Percentiles rank a stretch among this genome's conserved stretches.
phyloP scores from a whole-genome alignment of 1,139 yeast genomes.

The Tardiomyces digboiensis region DNA sequence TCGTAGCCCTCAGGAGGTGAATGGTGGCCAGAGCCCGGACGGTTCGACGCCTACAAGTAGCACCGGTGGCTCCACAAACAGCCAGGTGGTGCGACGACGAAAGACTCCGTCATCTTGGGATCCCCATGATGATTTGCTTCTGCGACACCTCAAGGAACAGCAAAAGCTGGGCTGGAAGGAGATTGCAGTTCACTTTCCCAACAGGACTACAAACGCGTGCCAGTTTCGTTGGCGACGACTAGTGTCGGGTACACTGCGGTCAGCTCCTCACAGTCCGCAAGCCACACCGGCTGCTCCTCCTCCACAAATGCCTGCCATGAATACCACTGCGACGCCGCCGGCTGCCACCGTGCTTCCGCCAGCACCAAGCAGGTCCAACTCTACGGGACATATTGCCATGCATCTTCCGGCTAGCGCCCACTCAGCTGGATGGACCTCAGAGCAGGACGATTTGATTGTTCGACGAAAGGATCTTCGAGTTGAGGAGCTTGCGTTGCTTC shows the following conservation, averaged over 20 bases:
- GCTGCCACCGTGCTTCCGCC: not conserved
- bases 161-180: constrained; percentile 78
- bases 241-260: constrained; percentile 34
- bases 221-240: constrained; percentile 77
- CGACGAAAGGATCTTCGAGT: constrained; percentile 56
- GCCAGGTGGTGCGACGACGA: constrained; percentile 10
- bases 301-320: not conserved
- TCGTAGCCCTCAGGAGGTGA: not conserved
- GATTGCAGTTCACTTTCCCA: constrained; percentile 57
- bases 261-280: constrained; percentile 7
- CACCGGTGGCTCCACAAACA: not conserved
- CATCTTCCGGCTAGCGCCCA: constrained; percentile 2
- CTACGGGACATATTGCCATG: no score
- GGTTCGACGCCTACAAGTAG: not conserved
- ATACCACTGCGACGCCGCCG: not conserved
- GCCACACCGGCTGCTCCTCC: constrained; percentile 2
- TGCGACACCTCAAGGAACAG: constrained; percentile 61
- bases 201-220: constrained; percentile 75
- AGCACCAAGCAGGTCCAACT: not conserved
- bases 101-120: constrained; percentile 70
- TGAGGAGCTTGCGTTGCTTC: constrained; percentile 63
- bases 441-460: constrained; percentile 62
- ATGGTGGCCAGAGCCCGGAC: no score
- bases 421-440: constrained; percentile 22
- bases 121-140: constrained; percentile 58